phyloP scores from a whole-genome alignment of 345 rosid genomes.

The Mangifera indica region DNA sequence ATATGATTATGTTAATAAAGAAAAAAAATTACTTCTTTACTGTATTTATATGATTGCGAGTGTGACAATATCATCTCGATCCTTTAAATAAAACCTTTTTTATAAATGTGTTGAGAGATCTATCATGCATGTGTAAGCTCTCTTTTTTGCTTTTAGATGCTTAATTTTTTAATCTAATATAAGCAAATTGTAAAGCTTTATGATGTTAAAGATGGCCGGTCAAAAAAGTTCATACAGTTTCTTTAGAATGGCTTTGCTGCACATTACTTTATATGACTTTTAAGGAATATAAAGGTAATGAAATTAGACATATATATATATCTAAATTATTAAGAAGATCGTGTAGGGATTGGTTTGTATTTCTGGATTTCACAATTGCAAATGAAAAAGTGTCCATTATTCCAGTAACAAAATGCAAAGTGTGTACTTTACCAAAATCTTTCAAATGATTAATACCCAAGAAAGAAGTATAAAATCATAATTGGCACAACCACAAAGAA shows the following conservation, averaged over 20 bases:
- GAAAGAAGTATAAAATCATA: not conserved
- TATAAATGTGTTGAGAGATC: too few relatives aligned
- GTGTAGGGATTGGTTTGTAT: too few relatives aligned
- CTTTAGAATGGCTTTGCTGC: not conserved
- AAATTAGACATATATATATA: not conserved
- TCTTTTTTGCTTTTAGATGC: not conserved
- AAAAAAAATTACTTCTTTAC: too few relatives aligned
- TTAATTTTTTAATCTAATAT: not conserved
- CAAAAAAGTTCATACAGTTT: not conserved
- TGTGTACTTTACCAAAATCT: constrained; percentile 7
- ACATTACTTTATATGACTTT: not conserved
- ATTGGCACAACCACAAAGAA: not conserved
- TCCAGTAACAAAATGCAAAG: not conserved
- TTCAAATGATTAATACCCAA: not conserved
- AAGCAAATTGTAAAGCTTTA: not conserved
- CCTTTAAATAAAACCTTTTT: too few relatives aligned
- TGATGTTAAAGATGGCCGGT: not conserved
- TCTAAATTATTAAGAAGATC: too few relatives aligned
- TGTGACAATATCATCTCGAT: too few relatives aligned
- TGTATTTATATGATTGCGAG: too few relatives aligned
- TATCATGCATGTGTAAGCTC: not conserved
- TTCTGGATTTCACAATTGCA: not conserved
- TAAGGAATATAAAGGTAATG: not conserved
- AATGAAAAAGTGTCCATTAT: not conserved
- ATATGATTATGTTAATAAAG: too few relatives aligned